Base-by-base conservation (phyloP, 2,329 filamentous ascomycete species). In the Colletotrichum costaricense region DNA sequence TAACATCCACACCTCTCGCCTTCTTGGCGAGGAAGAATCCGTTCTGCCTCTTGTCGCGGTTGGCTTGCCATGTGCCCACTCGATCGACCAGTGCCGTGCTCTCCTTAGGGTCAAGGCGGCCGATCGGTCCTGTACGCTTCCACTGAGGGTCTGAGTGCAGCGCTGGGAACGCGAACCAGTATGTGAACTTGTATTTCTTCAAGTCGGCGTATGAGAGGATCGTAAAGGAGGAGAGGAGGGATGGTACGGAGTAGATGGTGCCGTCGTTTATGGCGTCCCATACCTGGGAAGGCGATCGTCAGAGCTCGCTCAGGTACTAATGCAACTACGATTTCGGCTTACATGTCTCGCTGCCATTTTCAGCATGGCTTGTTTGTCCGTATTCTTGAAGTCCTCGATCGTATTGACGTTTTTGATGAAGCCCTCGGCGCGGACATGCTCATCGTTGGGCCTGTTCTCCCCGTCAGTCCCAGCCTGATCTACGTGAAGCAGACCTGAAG, bases 231-330 rank as follows among this genome's bases (percentile, higher is more conserved):
- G 95, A 92, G 22, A 99, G 91, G 2, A 98, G 89, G 5, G 96
- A 98, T 2, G 97, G 97, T 63, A 96, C 94, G 11, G 95, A 97
- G 84, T 97, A 98, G 77, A 99, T 98, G 54, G 94, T 97, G 71
- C 95, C 96, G 83, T 99, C 97, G 76, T 95, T 93, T 79, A 99
- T 98, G 30, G 97, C 96, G 82, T 98, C 95, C 96, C 96, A 98
- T 74, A 99, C 95, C 93, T 97, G 80, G 3, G 49, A 46, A 12
- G 26, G 46, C 26, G 11, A 57, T 1, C 16, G 54, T 68, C 26
- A 71, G 73, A 9, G 38, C n/a, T 12, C 9, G n/a, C 28, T 59
- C 26, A 16, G 33, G 5, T 35, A 26, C 9, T 12, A 4, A 12
- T 26, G 30, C 14, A 6, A 2, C 12, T 6, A 19, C 8, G 38